Base-by-base conservation (phyloP, 1,139 yeast species). In the Suhomyces terraborum region DNA sequence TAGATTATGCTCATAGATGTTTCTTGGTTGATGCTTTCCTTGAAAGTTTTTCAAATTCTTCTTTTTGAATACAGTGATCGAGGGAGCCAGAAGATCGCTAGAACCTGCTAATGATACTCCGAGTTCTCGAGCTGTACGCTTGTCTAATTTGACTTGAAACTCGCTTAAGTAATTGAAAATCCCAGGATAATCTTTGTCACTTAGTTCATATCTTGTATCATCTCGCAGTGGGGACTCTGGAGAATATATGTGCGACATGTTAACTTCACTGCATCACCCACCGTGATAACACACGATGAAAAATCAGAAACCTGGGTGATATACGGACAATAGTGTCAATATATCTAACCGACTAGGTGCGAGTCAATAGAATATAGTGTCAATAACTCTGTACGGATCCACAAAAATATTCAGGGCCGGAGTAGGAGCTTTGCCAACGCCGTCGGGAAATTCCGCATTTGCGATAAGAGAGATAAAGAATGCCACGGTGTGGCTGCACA, bases 11-110 rank as follows among this genome's bases (percentile, higher is more conserved):
- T 55, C 49, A 33, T 57, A 57, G 26, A 56, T 50, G 35, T 55
- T 55, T n/a, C 36, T 26, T 6, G 47, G 26, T 5, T 20, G 33
- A 6, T 32, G 36, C n/a, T 41, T 40, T 3, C 37, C 41, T n/a
- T 32, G 43, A 17, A 49, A 25, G 16, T 54, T 50, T 12, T 41
- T 43, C 24, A 58, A 38, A 26, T 56, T 54, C 38, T 59, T 59
- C 51, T 52, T 53, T 30, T 58, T 56, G 36, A 59, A 59, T 10
- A 59, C 62, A 3, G 56, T 55, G 4, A 59, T 50, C 2, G 51
- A 44, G 2, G 54, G 50, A n/a, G 23, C 34, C 17, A 17, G 20
- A 22, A 12, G 12, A 14, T 37, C 38, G 12, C 35, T 40, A 40
- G 47, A 38, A 7, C 46, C 46, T 13, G 42, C 42, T 30, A 42